phyloP scores from a whole-genome alignment of 2,329 filamentous ascomycete genomes.

The Calonectria pteridis region DNA sequence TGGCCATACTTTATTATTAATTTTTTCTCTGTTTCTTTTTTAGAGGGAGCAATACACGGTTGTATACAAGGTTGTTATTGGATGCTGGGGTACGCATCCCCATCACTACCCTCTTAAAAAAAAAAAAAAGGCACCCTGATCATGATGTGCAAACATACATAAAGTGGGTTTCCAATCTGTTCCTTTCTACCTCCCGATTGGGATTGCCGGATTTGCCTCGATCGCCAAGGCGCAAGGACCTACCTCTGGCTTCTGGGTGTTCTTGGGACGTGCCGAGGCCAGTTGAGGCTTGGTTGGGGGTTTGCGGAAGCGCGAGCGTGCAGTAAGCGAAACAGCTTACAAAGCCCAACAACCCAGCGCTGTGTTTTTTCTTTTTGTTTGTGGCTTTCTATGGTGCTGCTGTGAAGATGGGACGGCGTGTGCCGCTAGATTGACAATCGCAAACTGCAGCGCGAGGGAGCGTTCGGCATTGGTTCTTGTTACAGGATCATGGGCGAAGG shows the following conservation, averaged over 20 bases:
- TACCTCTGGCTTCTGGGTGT: slow-evolving; percentile 32
- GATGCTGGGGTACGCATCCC: not conserved
- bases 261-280: not conserved
- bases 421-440: not conserved
- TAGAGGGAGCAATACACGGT: not conserved
- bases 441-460: not conserved
- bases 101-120: not conserved
- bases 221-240: not conserved
- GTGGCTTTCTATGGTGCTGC: not conserved
- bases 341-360: no score
- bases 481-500: not conserved
- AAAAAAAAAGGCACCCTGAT: not conserved
- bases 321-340: not conserved
- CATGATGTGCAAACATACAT: not conserved
- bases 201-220: slow-evolving; percentile 12
- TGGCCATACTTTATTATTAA: not conserved
- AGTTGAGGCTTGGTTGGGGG: not conserved
- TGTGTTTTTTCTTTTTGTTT: not conserved
- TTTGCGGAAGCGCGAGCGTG: not conserved
- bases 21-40: not conserved
- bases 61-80: not conserved
- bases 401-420: not conserved
- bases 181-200: not conserved
- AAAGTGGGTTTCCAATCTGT: not conserved
- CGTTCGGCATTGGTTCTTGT: slow-evolving; percentile 1